Percentiles rank a stretch among this genome's conserved stretches.
Conservation (phyloP, 1,284 basidiomycete species). For the Fistulinella staudtii region DNA sequence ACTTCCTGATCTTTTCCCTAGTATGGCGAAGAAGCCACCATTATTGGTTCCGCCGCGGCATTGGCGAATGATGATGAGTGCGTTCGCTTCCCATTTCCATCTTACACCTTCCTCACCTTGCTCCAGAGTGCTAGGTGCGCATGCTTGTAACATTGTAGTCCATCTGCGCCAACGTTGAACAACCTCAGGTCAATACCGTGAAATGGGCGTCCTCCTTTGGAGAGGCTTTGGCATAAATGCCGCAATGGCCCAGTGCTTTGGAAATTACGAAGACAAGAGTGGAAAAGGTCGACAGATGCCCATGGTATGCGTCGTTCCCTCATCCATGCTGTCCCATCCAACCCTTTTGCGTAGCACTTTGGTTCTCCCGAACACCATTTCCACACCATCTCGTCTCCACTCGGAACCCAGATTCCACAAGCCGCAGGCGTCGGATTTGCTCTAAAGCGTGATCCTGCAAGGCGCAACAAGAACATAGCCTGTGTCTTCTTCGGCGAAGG, state of each 20-base stretch:
- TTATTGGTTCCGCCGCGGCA: slow-evolving; percentile 87
- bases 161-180: not conserved
- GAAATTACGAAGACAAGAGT: slow-evolving; percentile 75
- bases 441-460: slow-evolving; percentile 72
- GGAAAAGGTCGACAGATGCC: slow-evolving; percentile 91
- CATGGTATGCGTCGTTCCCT: slow-evolving; percentile 48
- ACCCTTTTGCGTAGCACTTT: slow-evolving; percentile 67
- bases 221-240: slow-evolving; percentile 72
- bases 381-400: slow-evolving; percentile 89
- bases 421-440: slow-evolving; percentile 93
- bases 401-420: slow-evolving; percentile 96
- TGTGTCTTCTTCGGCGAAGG: slow-evolving; percentile 90
- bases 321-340: slow-evolving; percentile 5
- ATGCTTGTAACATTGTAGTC: not conserved
- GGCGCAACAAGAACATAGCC: slow-evolving; percentile 75
- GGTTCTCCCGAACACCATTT: slow-evolving; percentile 83
- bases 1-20: slow-evolving; percentile 32
- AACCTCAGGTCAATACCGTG: slow-evolving; percentile 76
- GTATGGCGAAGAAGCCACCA: slow-evolving; percentile 90
- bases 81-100: slow-evolving; percentile 32
- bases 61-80: slow-evolving; percentile 84
- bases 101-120: slow-evolving; percentile 10
- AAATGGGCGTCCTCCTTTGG: slow-evolving; percentile 88
- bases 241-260: slow-evolving; percentile 87
- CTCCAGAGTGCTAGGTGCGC: slow-evolving; percentile 56